Base-by-base conservation (phyloP, 805 yeast species). In the Monosporozyma servazzii region DNA sequence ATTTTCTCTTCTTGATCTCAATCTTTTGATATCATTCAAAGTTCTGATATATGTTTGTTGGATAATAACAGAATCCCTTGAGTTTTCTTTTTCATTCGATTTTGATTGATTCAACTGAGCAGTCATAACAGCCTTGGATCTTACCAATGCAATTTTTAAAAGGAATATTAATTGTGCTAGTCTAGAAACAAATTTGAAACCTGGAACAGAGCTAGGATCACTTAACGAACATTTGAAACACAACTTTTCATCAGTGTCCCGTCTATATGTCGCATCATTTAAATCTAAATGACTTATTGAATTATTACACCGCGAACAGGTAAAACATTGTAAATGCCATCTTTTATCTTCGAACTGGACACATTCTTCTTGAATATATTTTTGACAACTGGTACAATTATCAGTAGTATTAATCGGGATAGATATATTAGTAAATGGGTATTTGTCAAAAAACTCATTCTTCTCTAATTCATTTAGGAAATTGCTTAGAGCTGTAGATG, bases 281-380 rank as follows among this genome's bases (percentile, higher is more conserved):
- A 76, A 73, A 43, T 72, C 71, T 29, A 64, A 64, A 0, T 64
- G 55, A 4, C 65, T 63, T 5, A 81, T 69, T 0, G 54, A 50
- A 41, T 75, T 74, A 13, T 66, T 61, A 64, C 97, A 90, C 8
- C 63, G 62, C 0, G 78, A 67, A 61, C 98, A 91, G 9, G 65
- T 60, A 43, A 91, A 76, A 68, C 99, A 93, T 29, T 76, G 71
- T 13, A 74, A 53, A 65, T 93, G 99, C 97, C 96, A 91, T 58
- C 96, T 77, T 48, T 72, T 70, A 36, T 80, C 81, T 20, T 72
- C 72, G 57, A 74, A 78, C 45, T 75, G 76, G 15, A 82, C 71
- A 68, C 98, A 91, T n/a, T 77, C 76, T 58, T 84, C 93, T 66
- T 93, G 97, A 40, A 91, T 86, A 57, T 89, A 81, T 63, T 81